phyloP scores from a whole-genome alignment of 1,284 basidiomycete genomes.

The Trichosporon sp. region DNA sequence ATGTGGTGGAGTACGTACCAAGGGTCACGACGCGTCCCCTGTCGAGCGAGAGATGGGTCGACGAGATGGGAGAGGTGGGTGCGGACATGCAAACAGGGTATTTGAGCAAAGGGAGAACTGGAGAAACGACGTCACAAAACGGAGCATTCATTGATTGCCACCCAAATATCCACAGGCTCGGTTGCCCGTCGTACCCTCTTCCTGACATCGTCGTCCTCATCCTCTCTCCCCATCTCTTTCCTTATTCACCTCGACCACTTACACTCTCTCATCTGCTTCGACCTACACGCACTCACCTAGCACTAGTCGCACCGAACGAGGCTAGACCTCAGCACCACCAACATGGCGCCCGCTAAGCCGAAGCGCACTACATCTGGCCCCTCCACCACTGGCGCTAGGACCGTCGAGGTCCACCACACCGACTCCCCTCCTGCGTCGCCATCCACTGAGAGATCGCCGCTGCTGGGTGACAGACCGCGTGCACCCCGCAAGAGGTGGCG shows the following conservation, averaged over 20 bases:
- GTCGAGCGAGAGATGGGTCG: neutral
- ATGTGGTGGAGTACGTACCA: slow-evolving; percentile 10
- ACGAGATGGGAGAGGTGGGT: slow-evolving; percentile 13
- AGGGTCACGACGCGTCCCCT: slow-evolving; percentile 32
- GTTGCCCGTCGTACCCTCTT: neutral
- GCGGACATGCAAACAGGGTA: slow-evolving; percentile 18
- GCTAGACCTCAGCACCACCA: neutral
- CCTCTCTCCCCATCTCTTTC: neutral
- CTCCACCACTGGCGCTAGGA: neutral
- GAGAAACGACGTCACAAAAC: slow-evolving; percentile 8
- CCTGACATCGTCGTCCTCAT: neutral
- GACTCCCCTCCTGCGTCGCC: neutral
- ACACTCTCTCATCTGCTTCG: neutral
- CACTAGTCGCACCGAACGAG: neutral
- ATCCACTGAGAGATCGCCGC: slow-evolving; percentile 30
- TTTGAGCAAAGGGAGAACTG: neutral
- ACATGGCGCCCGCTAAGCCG: neutral
- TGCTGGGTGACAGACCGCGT: slow-evolving; percentile 25
- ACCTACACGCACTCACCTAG: neutral
- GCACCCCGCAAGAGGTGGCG: neutral
- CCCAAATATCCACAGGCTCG: neutral
- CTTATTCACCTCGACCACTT: neutral
- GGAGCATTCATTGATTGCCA: neutral
- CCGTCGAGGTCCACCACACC: neutral
- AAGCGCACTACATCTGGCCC: neutral